These are phyloP conservation scores for Tolypocladium endophyticum DNA, from an alignment of 2,329 filamentous ascomycete species.

Conservation along the genomic window DNA sequence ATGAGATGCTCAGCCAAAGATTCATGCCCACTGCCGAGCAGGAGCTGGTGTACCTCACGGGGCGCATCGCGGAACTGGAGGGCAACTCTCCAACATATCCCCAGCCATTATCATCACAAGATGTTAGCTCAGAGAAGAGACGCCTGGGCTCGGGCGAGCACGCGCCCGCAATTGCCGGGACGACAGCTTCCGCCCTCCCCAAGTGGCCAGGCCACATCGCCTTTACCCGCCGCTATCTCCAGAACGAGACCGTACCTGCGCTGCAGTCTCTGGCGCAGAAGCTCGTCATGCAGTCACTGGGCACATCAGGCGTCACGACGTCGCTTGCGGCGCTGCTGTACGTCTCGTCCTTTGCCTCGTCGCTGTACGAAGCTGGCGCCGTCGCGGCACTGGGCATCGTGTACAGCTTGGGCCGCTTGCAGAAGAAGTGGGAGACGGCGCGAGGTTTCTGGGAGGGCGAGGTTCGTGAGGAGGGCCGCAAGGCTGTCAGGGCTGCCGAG, in stretches of 20 bases:
- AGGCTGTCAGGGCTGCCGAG: conserved; percentile 48
- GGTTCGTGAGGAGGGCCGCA: conserved; percentile 56
- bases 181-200: conserved; percentile 12
- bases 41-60: conserved; percentile 72
- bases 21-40: conserved; percentile 75
- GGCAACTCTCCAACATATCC: conserved; percentile 19
- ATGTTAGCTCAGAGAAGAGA: conserved; percentile 5
- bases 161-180: conserved; percentile 13
- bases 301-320: conserved; percentile 54
- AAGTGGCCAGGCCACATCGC: conserved; percentile 70
- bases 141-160: conserved; percentile 13
- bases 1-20: conserved; percentile 63
- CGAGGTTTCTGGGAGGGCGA: conserved; percentile 54
- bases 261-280: conserved; percentile 64
- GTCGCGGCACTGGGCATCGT: conserved; percentile 51
- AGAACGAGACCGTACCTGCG: conserved; percentile 56
- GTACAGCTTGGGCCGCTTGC: conserved; percentile 48
- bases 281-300: conserved; percentile 64
- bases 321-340: conserved; percentile 47
- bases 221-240: conserved; percentile 55
- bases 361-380: conserved; percentile 50
- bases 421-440: conserved; percentile 52
- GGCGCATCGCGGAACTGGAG: conserved; percentile 51
- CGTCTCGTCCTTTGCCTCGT: conserved; percentile 40
- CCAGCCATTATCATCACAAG: conserved; percentile 20